Evolutionary conservation across 257 asterid species (phyloP).

Genomic region (Forsythia suspensa): DNA sequence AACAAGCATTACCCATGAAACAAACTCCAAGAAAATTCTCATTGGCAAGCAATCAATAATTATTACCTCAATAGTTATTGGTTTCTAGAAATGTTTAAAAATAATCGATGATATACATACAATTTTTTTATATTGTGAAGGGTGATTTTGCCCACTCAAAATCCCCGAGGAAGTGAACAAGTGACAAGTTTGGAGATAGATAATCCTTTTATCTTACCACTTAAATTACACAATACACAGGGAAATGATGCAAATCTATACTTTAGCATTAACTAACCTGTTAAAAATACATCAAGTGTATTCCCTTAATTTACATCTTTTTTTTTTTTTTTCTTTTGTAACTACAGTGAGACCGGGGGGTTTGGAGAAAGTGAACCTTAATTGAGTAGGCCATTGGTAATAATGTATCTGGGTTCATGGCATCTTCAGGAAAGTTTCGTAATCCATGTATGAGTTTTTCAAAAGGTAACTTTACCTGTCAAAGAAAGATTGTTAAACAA

Average conservation of each 20-base stretch:
- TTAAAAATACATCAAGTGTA: not conserved
- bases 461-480: slow-evolving; percentile 86
- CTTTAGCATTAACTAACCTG: not conserved
- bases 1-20: too few relatives aligned
- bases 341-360: too few relatives aligned
- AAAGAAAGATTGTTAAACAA: slow-evolving; percentile 1
- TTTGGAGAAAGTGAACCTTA: slow-evolving; percentile 48
- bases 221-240: not conserved
- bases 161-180: too few relatives aligned
- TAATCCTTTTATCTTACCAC: not conserved
- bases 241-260: not conserved
- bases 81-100: too few relatives aligned
- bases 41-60: too few relatives aligned
- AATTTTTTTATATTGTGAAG: too few relatives aligned
- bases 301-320: not conserved
- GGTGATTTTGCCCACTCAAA: too few relatives aligned
- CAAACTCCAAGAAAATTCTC: too few relatives aligned
- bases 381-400: slow-evolving; percentile 89
- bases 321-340: too few relatives aligned
- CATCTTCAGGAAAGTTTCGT: slow-evolving; percentile 91
- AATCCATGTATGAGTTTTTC: slow-evolving; percentile 87
- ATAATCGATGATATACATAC: too few relatives aligned
- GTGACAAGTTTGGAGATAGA: not conserved
- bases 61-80: not conserved
- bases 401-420: slow-evolving; percentile 86